Evolutionary conservation across 192 early-diverging fungal species (phyloP), one percentile per base, ranked within the genome.

Genomic region (Oehlia diaphana): DNA sequence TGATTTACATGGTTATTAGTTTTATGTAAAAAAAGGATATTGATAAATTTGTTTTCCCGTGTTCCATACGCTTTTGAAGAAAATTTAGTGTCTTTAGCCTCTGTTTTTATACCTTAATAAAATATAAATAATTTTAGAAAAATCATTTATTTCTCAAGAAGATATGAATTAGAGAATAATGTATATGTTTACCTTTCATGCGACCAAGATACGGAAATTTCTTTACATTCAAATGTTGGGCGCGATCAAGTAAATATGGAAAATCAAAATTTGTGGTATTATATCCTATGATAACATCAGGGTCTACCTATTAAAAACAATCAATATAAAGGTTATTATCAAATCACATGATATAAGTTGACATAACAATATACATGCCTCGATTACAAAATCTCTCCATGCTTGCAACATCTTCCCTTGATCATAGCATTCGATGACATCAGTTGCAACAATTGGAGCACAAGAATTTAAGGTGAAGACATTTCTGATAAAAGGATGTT

Each of bases 251-350:
- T 58, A 99, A 85, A 82, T 98, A 99, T 3, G 97, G 96, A 47
- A 97, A 94, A 88, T 99, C 98, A 83, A 99, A 99, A 78, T 97
- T 96, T 85, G 91, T 91, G 33, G 94, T 97, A 86, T 99, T 99
- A 78, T 99, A 99, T 6, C 98, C 97, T 66, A 95, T 96, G 71
- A 98, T 86, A 42, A 98, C 88, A 87, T 98, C 96, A 0, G 96
- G 96, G 80, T 98, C 97, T 31, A 95, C 93, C 76, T 88, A 74
- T 19, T 77, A 70, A 8, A 42, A 28, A 4, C 63, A 49, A 67
- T 26, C 76, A 53, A 86, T 71, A 2, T 28, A 37, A 49, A 4
- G 31, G 21, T 35, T 80, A 72, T 2, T 35, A 75, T 53, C 10
- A 31, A 42, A 19, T 63, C 35, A 23, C 78, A 26, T 33, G 14